phyloP scores from a whole-genome alignment of 2,329 filamentous ascomycete species.

The Metarhizium robertsii region DNA sequence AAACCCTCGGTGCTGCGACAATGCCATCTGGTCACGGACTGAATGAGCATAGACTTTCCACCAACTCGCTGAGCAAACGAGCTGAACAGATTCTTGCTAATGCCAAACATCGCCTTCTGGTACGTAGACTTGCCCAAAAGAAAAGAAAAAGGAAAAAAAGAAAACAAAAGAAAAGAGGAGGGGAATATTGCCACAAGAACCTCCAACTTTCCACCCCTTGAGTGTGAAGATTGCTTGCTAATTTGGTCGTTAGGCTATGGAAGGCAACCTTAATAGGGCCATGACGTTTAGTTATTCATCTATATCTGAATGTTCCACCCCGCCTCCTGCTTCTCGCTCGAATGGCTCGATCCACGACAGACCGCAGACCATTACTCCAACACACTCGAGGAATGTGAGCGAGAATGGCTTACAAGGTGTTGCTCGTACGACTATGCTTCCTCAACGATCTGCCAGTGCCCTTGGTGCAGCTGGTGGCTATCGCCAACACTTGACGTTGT shows the following conservation, averaged over 20 bases:
- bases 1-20: conserved; percentile 9
- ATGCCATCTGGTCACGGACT: conserved; percentile 9
- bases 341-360: conserved; percentile 15
- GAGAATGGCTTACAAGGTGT: conserved; percentile 18
- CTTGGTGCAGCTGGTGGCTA: conserved; percentile 50
- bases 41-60: conserved; percentile 55
- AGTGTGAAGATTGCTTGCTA: neutral
- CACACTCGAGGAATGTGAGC: conserved; percentile 22
- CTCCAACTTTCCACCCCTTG: too few relatives aligned
- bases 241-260: conserved; percentile 62
- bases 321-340: conserved; percentile 32
- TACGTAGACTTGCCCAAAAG: conserved; percentile 34
- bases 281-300: conserved; percentile 47
- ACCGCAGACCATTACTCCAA: conserved; percentile 7
- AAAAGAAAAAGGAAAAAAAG: too few relatives aligned
- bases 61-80: conserved; percentile 66
- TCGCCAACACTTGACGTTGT: conserved; percentile 36
- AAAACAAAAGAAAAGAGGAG: neutral
- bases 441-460: conserved; percentile 55
- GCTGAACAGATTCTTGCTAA: conserved; percentile 89
- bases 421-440: conserved; percentile 23
- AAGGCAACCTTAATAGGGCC: conserved; percentile 77
- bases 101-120: conserved; percentile 80
- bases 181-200: too few relatives aligned
- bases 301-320: conserved; percentile 40